These are phyloP conservation scores for Aspergillus pseudotamarii DNA, from an alignment of 2,329 filamentous ascomycete genomes.

Conservation along the genomic window DNA sequence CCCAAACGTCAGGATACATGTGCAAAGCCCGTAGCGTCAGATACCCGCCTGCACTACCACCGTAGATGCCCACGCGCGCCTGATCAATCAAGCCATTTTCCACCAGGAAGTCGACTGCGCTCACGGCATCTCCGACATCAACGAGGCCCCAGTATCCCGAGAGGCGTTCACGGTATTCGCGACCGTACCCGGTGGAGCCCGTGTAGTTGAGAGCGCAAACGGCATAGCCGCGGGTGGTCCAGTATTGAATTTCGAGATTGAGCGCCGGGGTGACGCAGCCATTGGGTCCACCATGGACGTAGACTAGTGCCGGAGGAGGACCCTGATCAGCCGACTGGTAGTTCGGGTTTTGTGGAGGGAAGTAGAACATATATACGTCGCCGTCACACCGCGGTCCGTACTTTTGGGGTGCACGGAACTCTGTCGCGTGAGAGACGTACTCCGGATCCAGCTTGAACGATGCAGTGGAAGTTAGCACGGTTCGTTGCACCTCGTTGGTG, in stretches of 20 bases:
- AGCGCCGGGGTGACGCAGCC: slow-evolving; percentile 48
- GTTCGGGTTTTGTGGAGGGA: slow-evolving; percentile 52
- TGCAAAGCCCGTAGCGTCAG: slow-evolving; percentile 55
- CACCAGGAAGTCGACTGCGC: slow-evolving; percentile 49
- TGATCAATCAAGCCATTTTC: slow-evolving; percentile 39
- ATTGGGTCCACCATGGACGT: slow-evolving; percentile 58
- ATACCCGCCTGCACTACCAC: slow-evolving; percentile 58
- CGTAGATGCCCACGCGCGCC: slow-evolving; percentile 52
- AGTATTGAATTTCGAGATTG: slow-evolving; percentile 53
- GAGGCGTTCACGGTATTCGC: slow-evolving; percentile 53
- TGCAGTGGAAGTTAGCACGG: background rate
- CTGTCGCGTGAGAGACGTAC: slow-evolving; percentile 34
- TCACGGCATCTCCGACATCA: slow-evolving; percentile 55
- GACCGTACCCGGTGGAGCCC: slow-evolving; percentile 56
- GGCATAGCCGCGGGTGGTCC: slow-evolving; percentile 58
- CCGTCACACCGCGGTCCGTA: slow-evolving; percentile 28
- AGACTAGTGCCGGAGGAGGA: slow-evolving; percentile 51
- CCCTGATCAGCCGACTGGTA: slow-evolving; percentile 38
- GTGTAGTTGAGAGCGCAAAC: slow-evolving; percentile 56
- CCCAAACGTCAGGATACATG: slow-evolving; percentile 51
- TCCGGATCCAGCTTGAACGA: slow-evolving; percentile 7
- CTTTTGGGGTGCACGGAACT: slow-evolving; percentile 38
- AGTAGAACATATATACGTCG: slow-evolving; percentile 51
- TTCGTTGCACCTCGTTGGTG: background rate
- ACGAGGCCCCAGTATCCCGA: slow-evolving; percentile 55